phyloP scores from a whole-genome alignment of 495 filamentous ascomycete species.

The Xylaria telfairii region DNA sequence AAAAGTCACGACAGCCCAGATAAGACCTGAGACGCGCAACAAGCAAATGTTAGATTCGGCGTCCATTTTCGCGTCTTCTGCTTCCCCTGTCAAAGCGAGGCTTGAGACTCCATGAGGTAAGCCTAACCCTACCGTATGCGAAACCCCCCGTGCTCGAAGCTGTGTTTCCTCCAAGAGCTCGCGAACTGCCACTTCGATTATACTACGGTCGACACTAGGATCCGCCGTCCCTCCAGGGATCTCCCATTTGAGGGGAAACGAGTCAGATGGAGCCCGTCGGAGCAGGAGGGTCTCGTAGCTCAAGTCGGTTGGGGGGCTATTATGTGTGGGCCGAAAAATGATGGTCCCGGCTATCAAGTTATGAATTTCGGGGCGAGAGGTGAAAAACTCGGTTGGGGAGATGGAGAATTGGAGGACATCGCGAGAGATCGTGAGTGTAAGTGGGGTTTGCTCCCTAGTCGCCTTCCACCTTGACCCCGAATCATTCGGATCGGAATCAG shows the following conservation, averaged over 20 bases:
- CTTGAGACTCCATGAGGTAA: background rate
- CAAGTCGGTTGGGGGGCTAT: background rate
- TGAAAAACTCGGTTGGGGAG: background rate
- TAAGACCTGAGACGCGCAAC: background rate
- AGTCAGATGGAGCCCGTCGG: background rate
- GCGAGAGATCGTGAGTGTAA: background rate
- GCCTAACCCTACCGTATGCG: background rate
- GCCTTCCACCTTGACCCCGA: background rate
- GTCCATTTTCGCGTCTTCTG: background rate
- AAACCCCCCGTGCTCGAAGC: background rate
- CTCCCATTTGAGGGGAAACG: background rate
- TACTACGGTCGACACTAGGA: background rate
- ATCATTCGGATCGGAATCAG: background rate
- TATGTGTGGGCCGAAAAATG: background rate
- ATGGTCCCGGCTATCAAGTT: background rate
- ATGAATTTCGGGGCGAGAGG: background rate
- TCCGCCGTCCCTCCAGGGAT: background rate
- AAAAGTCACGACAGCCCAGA: background rate
- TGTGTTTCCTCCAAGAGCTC: background rate
- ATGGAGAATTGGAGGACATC: background rate
- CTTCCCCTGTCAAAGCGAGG: background rate
- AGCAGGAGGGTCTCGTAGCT: background rate
- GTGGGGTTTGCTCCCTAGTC: background rate
- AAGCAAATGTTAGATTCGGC: background rate
- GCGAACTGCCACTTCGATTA: background rate